Evolutionary conservation across 352 stramenopile genomes (phyloP), one percentile per base, ranked within the genome.

Genomic region (Lagenidium giganteum): DNA sequence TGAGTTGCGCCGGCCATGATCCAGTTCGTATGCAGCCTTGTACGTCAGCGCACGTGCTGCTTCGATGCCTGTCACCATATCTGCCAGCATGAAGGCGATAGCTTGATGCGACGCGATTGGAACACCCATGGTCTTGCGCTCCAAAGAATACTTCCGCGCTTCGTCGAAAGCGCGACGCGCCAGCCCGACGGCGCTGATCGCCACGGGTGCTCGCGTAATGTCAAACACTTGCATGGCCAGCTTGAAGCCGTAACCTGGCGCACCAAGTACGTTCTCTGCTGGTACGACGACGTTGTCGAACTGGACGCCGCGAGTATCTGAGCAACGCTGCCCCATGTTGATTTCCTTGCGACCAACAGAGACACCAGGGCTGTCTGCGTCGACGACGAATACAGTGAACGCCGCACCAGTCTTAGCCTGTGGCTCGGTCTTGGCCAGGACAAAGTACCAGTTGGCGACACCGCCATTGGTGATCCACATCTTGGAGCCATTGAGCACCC

Each of bases 381-480:
- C 85, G 5, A 95, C 80, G 42, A 96, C 88, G 51, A 96, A 95
- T 31, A 79, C 79, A 18, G 84, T 96, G 52, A 96, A 96, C 14
- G 81, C 84, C 51, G 61, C 57, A 29, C 82, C 83, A 22, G 80
- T 78, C 20, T 70, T 81, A 4, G 83, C 76, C 0, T 26, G 67
- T 17, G 78, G 21, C 55, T 96, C 79, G 11, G 87, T 95, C 67
- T 96, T 96, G 53, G 87, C 87, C 16, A 96, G 59, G 37, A 96
- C 86, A 37, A 96, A 94, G 67, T 72, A 96, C 76, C 81, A 95
- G 51, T 95, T 91, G 51, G 88, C 88, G 26, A 95, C 82, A 30
- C 77, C 68, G 32, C 85, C 88, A 61, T 97, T 97, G 22, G 88
- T 97, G 64, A 97, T 97, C 83, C 84, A 97, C 77, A 95, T 92